These are phyloP conservation scores for Eragrostis curvula DNA, from an alignment of 176 grass and related monocot genomes.

Conservation along the genomic window DNA sequence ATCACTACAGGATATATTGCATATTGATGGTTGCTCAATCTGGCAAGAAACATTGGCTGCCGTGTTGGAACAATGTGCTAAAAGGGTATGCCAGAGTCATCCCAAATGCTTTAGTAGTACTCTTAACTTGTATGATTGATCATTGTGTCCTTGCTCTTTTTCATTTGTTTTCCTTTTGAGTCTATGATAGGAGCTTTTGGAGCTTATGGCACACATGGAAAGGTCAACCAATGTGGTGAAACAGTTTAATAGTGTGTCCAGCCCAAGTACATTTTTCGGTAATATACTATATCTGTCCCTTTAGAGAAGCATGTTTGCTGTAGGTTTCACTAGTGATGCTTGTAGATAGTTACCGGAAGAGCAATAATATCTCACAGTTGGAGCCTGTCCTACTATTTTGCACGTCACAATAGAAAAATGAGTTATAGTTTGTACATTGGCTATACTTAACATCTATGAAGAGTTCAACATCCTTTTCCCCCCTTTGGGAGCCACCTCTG, in stretches of 20 bases:
- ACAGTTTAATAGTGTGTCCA: slow-evolving; percentile 44
- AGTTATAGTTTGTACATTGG: background rate
- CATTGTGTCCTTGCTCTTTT: background rate
- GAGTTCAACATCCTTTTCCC: background rate
- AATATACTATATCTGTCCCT: slow-evolving; percentile 19
- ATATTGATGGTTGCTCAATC: slow-evolving; percentile 60
- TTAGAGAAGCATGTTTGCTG: slow-evolving; percentile 5
- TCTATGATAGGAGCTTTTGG: slow-evolving; percentile 52
- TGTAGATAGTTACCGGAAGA: background rate
- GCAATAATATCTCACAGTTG: too few relatives aligned
- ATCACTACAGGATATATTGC: slow-evolving; percentile 61
- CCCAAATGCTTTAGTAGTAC: background rate
- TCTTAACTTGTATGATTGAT: background rate
- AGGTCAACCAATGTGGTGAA: slow-evolving; percentile 39
- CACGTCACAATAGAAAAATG: too few relatives aligned
- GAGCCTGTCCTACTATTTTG: too few relatives aligned
- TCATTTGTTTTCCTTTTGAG: background rate
- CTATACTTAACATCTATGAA: background rate
- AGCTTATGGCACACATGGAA: slow-evolving; percentile 48
- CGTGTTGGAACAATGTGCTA: slow-evolving; percentile 56
- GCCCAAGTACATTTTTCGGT: slow-evolving; percentile 62
- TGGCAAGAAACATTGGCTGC: slow-evolving; percentile 65
- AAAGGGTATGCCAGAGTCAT: slow-evolving; percentile 44
- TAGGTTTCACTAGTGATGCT: slow-evolving; percentile 11
- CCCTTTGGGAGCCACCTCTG: background rate